Base-by-base conservation (phyloP, 768 basidiomycete genomes). In the Leccinum fibrillosum region DNA sequence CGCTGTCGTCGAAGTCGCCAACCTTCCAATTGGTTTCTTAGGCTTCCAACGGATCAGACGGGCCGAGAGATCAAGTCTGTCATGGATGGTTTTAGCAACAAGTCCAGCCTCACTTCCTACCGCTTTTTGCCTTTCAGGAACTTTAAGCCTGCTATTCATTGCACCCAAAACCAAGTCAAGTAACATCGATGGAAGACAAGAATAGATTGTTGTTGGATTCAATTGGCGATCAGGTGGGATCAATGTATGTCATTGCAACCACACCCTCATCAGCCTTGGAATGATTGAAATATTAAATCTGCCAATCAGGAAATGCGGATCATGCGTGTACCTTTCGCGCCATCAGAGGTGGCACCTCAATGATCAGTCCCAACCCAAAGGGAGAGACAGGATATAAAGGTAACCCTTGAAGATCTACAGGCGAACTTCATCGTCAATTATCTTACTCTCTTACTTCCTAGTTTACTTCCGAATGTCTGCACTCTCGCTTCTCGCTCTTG, bases 401-500 rank as follows among this genome's bases (percentile, higher is more conserved):
- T 25, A 26, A 26, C 48, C 47, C 47, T 9, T 25, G 25, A 49
- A 5, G 4, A 25, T 23, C 21, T 23, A 26, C 48, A 26, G 17
- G 23, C 12, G 12, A 26, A 5, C 25, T 2, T 28, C 26, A 49
- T 8, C 7, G 25, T 49, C 26, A 49, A 17, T 4, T 17, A 26
- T 5, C 6, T 13, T 25, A 9, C 17, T 17, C 10, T n/a, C 10
- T 49, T 49, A 8, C 25, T 5, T 17, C 15, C 21, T 42, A 42
- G 39, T 42, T n/a, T 17, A 37, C 23, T 13, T 25, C 21, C 21
- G n/a, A 35, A 53, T 53, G 52, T 53, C 19, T 26, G 21, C 25
- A 13, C 54, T 58, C 54, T 62, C 65, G 37, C 55, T 56, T 53
- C 44, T 64, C 8, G 35, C 55, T 53, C 17, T 62, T 1, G 58